These are phyloP conservation scores for Tylopilus felleus DNA, from an alignment of 768 basidiomycete genomes.

Conservation along the genomic window DNA sequence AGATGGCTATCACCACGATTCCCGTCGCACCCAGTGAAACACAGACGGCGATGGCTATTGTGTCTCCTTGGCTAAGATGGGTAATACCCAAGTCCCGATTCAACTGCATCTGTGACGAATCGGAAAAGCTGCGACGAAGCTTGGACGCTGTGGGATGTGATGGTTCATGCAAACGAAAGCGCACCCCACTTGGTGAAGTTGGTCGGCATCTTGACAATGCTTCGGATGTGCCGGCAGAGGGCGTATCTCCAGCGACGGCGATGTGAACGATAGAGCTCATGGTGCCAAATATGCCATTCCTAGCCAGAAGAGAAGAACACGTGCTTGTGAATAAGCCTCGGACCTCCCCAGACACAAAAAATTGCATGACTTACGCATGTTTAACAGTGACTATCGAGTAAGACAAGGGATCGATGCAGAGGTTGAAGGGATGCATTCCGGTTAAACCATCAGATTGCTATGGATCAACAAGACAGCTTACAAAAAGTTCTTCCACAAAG, in stretches of 20 bases:
- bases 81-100: background rate
- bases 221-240: background rate
- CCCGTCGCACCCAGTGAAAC: conserved; percentile 21
- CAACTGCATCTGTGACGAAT: conserved; percentile 5
- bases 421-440: background rate
- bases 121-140: background rate
- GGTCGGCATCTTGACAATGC: conserved; percentile 13
- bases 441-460: background rate
- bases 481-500: conserved; percentile 22
- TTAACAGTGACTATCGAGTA: conserved; percentile 34
- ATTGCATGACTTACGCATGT: conserved; percentile 40
- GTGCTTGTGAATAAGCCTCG: background rate
- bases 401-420: background rate
- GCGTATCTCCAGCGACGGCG: conserved; percentile 1
- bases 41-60: conserved; percentile 16
- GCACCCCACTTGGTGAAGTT: background rate
- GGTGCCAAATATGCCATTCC: conserved; percentile 37
- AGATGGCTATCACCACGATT: conserved; percentile 12
- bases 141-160: background rate
- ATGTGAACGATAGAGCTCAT: conserved; percentile 1
- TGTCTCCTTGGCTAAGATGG: conserved; percentile 2
- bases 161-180: background rate
- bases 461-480: conserved; percentile 33
- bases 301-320: conserved; percentile 17
- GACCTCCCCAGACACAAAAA: background rate